Evolutionary conservation across 768 basidiomycete genomes (phyloP), one percentile per base, ranked within the genome.

Genomic region (Tremella mesenterica): DNA sequence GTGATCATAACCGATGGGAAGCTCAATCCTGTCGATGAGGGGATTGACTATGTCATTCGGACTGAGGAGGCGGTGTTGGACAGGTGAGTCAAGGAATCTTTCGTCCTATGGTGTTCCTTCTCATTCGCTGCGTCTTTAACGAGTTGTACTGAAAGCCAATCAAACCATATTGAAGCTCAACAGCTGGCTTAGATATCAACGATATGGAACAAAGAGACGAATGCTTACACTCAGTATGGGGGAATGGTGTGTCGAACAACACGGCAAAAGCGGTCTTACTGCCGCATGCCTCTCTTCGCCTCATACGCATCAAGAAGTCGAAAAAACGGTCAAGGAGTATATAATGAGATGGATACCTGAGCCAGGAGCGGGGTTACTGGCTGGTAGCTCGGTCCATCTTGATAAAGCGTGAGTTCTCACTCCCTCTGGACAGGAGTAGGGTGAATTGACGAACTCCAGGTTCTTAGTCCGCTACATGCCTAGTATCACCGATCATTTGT

Each of bases 1-100:
- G 88, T 93, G 33, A 75, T 95, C 29, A 86, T 96, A 54, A 93
- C 91, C 1, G 79, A 93, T 61, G 89, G 89, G 3, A 79, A 88
- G 59, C 75, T 96, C 34, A 79, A 88, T 23, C 67, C 80, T 10
- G 84, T 95, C 4, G 88, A 95, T 67, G 79, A 84, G 26, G 90
- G 91, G 10, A 74, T 93, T 18, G 76, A 84, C 60, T 89, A 78
- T 60, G 80, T 89, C 27, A 83, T 96, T 50, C 77, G 74, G 47
- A 85, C 83, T 0, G 81, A 86, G 53, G 88, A 86, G 66, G 72
- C 74, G 16, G 62, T 79, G 10, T 72, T 95, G 29, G 85, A 92
- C 67, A 74, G 70, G 89, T 88, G 53, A 36, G 66, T 16, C n/a
- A 8, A 4, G 4, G 4, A 23, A 12, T 36, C 34, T 36, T 36